phyloP scores from a whole-genome alignment of 768 basidiomycete genomes.

The Thelephora aurantiotincta region DNA sequence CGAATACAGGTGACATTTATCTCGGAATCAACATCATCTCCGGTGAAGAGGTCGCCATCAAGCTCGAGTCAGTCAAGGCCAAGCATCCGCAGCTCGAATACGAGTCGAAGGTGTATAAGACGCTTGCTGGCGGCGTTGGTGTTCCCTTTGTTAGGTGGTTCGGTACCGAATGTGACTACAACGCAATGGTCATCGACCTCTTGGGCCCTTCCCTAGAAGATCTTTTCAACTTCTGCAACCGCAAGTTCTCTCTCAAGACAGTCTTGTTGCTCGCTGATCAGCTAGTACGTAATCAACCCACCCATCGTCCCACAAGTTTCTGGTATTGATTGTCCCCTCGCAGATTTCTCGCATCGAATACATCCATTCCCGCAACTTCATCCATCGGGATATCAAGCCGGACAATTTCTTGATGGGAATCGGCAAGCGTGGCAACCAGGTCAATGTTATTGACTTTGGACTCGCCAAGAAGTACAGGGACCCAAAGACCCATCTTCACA shows the following conservation, averaged over 20 bases:
- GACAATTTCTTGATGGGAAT: conserved; percentile 99
- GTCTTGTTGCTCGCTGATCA: conserved; percentile 94
- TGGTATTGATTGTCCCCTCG: conserved; percentile 7
- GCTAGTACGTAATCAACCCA: conserved; percentile 42
- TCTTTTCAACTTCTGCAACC: conserved; percentile 90
- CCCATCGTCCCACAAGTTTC: conserved; percentile 1
- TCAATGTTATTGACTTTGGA: conserved; percentile 97
- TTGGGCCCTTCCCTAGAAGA: conserved; percentile 87
- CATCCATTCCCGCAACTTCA: conserved; percentile 98
- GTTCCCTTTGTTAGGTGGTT: conserved; percentile 97
- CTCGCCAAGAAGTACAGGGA: conserved; percentile 99
- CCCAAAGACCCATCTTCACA: conserved; percentile 98
- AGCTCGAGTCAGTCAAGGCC: conserved; percentile 98
- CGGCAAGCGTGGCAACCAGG: conserved; percentile 98
- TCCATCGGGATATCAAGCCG: conserved; percentile 96
- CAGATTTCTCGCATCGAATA: conserved; percentile 98
- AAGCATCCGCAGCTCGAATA: conserved; percentile 99
- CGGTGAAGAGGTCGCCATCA: conserved; percentile 98
- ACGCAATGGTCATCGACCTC: conserved; percentile 98
- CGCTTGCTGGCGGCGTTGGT: conserved; percentile 96
- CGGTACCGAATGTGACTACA: conserved; percentile 95
- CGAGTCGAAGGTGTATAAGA: conserved; percentile 91
- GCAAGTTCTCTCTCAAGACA: conserved; percentile 96
- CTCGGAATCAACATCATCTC: conserved; percentile 99
- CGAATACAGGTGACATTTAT: conserved; percentile 80